Conservation (phyloP, 306 rosid species). For the Cucurbita moschata region DNA sequence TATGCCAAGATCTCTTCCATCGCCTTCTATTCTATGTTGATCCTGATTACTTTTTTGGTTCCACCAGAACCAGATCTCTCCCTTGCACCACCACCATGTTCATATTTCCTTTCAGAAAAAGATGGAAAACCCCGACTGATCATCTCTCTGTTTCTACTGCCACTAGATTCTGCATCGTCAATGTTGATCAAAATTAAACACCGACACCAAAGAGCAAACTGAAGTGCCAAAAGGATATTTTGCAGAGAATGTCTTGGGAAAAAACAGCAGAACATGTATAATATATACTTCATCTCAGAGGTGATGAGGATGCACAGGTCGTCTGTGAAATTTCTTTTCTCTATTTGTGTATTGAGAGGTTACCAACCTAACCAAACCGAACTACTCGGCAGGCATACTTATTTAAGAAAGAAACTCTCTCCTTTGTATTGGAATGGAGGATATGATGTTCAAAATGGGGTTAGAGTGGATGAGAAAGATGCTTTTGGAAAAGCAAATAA, state of each 20-base stretch:
- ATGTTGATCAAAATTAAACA: not conserved
- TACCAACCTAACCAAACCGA: not conserved
- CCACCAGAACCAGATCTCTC: slow-evolving; percentile 14
- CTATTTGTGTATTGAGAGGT: not conserved
- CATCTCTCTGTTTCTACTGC: slow-evolving; percentile 11
- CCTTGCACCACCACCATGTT: slow-evolving; percentile 12
- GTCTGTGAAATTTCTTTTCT: too few species aligned
- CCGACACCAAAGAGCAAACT: not conserved
- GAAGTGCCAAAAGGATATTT: not conserved
- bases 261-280: not conserved
- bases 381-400: not conserved
- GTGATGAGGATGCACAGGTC: too few species aligned
- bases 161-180: slow-evolving; percentile 1
- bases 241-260: not conserved
- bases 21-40: slow-evolving; percentile 47
- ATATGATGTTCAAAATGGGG: not conserved
- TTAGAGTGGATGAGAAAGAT: not conserved
- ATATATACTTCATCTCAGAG: too few species aligned
- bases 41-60: slow-evolving; percentile 50
- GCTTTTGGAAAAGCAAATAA: not conserved
- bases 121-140: slow-evolving; percentile 17
- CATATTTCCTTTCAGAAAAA: slow-evolving; percentile 15
- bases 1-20: not conserved
- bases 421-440: not conserved
- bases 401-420: not conserved